phyloP scores from a whole-genome alignment of 2,329 filamentous ascomycete genomes.

The Pestalotiopsis sp. region DNA sequence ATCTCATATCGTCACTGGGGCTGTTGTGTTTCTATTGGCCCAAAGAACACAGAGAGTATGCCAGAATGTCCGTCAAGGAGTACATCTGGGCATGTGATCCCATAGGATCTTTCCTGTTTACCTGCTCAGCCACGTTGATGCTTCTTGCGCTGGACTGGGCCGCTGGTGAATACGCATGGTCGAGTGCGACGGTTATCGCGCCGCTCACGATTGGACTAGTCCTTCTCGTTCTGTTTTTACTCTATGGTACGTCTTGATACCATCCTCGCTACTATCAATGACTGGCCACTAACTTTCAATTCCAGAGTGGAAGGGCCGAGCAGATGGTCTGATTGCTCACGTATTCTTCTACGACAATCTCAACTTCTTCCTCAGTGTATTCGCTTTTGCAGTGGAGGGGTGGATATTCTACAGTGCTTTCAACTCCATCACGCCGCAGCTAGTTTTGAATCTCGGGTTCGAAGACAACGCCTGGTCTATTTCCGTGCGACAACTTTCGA shows the following conservation, averaged over 20 bases:
- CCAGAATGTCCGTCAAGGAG: constrained; percentile 39
- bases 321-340: constrained; percentile 57
- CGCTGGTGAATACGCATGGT: constrained; percentile 43
- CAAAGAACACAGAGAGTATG: constrained; percentile 37
- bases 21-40: constrained; percentile 51
- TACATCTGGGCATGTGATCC: constrained; percentile 51
- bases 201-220: constrained; percentile 43
- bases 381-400: constrained; percentile 59
- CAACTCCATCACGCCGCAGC: constrained; percentile 51
- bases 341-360: constrained; percentile 55
- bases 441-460: constrained; percentile 51
- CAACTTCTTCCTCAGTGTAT: constrained; percentile 57
- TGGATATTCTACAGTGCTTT: constrained; percentile 61
- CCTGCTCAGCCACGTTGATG: constrained; percentile 44
- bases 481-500: constrained; percentile 49
- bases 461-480: constrained; percentile 48
- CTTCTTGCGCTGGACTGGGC: constrained; percentile 50
- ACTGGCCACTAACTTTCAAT: background rate
- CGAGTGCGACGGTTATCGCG: constrained; percentile 40
- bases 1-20: constrained; percentile 48
- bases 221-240: constrained; percentile 40
- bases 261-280: too few species aligned
- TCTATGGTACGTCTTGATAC: constrained; percentile 37
- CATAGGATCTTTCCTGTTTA: constrained; percentile 46
- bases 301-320: constrained; percentile 56